Percentiles rank a stretch among this genome's conserved stretches.
Conservation (phyloP, 2,329 filamentous ascomycete genomes). For the Venturia nashicola region DNA sequence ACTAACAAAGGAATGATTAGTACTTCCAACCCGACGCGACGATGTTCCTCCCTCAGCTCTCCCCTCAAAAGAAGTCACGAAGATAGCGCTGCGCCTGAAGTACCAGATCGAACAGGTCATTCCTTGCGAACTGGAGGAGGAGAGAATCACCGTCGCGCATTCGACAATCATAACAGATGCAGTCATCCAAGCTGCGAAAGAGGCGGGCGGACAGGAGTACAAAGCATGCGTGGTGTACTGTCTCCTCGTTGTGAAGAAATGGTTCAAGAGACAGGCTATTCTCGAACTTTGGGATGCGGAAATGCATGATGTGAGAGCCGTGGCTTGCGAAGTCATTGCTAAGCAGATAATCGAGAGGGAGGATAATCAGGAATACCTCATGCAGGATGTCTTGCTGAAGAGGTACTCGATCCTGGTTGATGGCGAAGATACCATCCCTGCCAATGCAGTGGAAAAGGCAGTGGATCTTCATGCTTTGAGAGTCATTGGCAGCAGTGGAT, state of each 20-base stretch:
- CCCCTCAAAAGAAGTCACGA: slow-evolving; percentile 70
- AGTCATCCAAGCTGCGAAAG: slow-evolving; percentile 68
- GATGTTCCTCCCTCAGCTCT: slow-evolving; percentile 53
- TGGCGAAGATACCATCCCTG: slow-evolving; percentile 56
- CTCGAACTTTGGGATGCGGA: slow-evolving; percentile 88
- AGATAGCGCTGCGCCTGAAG: slow-evolving; percentile 77
- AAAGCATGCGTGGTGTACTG: slow-evolving; percentile 73
- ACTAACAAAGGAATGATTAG: slow-evolving; percentile 26
- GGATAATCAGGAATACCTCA: slow-evolving; percentile 63
- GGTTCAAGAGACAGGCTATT: slow-evolving; percentile 68
- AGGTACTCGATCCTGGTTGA: slow-evolving; percentile 74
- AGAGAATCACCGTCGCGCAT: slow-evolving; percentile 63
- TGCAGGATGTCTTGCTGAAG: slow-evolving; percentile 73
- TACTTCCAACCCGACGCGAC: slow-evolving; percentile 52
- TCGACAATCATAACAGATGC: slow-evolving; percentile 70
- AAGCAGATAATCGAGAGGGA: slow-evolving; percentile 79
- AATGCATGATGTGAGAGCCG: slow-evolving; percentile 64
- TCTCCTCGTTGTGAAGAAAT: slow-evolving; percentile 59
- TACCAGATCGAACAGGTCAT: slow-evolving; percentile 83
- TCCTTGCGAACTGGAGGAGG: slow-evolving; percentile 76
- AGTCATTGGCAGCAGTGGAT: slow-evolving; percentile 84
- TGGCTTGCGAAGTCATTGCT: slow-evolving; percentile 82
- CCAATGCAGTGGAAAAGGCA: slow-evolving; percentile 85
- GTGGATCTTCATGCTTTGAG: slow-evolving; percentile 83
- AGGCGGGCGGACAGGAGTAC: slow-evolving; percentile 67